A percentile compares a stretch with the other conserved stretches of the same genome.
phyloP scores from a whole-genome alignment of 164 flowering plant species.

The Vitis labrusca region DNA sequence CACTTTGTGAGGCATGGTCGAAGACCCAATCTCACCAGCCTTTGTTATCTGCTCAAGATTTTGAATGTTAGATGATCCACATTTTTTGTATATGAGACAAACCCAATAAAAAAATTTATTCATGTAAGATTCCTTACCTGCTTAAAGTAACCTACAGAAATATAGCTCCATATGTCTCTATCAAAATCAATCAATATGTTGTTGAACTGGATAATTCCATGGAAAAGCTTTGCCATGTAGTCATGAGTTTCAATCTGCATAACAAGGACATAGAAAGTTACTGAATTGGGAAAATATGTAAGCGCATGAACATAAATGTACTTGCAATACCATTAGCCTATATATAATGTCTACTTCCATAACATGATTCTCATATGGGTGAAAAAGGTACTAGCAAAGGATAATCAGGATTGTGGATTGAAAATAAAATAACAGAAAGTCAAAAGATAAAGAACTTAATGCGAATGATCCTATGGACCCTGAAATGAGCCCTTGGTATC shows the following conservation, averaged over 20 bases:
- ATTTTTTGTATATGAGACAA: background rate
- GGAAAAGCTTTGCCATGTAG: slow-evolving; percentile 85
- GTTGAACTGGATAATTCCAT: slow-evolving; percentile 67
- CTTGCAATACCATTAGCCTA: background rate
- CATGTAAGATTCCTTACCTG: slow-evolving; percentile 54
- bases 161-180: slow-evolving; percentile 85
- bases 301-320: background rate
- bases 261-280: background rate
- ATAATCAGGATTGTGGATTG: background rate
- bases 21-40: slow-evolving; percentile 98
- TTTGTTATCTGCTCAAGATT: slow-evolving; percentile 63
- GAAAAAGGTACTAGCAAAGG: background rate
- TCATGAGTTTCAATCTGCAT: slow-evolving; percentile 97
- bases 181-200: slow-evolving; percentile 83
- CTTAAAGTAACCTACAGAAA: slow-evolving; percentile 84
- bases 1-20: slow-evolving; percentile 99
- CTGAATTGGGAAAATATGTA: background rate
- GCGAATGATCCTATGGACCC: background rate
- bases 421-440: background rate
- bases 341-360: background rate
- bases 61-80: background rate
- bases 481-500: too few relatives aligned
- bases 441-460: background rate
- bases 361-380: background rate
- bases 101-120: background rate